Evolutionary conservation across 805 yeast species (phyloP), one percentile per base, ranked within the genome.

Genomic region (Hanseniaspora osmophila): DNA sequence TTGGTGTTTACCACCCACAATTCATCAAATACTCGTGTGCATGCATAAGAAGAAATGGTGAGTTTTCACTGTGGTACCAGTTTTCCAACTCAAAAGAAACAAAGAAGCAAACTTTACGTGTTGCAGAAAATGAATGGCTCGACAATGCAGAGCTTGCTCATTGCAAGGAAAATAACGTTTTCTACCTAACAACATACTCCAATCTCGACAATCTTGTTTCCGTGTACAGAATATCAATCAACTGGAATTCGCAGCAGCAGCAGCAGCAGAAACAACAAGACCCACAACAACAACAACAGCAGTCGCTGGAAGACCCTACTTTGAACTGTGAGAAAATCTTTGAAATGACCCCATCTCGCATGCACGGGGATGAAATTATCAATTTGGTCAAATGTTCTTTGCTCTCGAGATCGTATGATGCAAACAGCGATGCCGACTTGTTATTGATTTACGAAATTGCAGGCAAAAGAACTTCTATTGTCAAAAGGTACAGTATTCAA

Each of bases 1-100:
- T 50, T 47, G 64, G 66, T 15, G 58, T 60, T 4, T 59, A 57
- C 37, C 61, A 62, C 47, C 66, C 66, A 3, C 61, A 64, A n/a
- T 61, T 59, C 41, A 59, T 62, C 53, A 61, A 62, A 49, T 60
- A 60, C 51, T 63, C 65, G 10, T 62, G 63, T 46, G 45, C 56
- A 39, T 64, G 60, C 5, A 50, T 61, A 17, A 57, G 66, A 48
- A 57, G 52, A 41, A 61, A 60, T 45, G 64, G 64, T 18, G 63
- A 61, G 45, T 48, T 62, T 35, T 64, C 60, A 47, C 59, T 62
- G 40, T 62, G 66, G 66, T 62, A 62, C 42, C 65, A 62, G 46
- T 59, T 62, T 43, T 62, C 65, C 11, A 62, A 62, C 45, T 62
- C 66, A 1, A 62, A 61, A 42, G 64, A 60, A 44, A 63, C 60